These are phyloP conservation scores for Amaranthus cruentus DNA, from an alignment of 148 eudicot species.

Conservation along the genomic window DNA sequence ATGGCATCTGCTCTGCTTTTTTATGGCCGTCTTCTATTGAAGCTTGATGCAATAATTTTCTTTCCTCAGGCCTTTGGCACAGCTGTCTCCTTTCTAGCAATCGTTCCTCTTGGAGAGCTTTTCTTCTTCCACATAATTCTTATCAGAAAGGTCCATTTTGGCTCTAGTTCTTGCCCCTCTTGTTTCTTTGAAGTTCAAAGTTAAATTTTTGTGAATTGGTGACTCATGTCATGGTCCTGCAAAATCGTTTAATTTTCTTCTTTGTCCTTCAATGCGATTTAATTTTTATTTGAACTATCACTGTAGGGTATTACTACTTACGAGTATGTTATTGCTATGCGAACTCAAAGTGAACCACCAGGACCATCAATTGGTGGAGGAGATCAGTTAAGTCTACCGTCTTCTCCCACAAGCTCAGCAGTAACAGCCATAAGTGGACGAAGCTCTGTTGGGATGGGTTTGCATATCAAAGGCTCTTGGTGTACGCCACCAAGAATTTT, in stretches of 20 bases:
- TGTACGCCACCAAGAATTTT: conserved; percentile 96
- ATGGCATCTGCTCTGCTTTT: neutral
- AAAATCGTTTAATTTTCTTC: neutral
- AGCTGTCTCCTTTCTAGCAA: conserved; percentile 70
- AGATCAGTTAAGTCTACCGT: conserved; percentile 67
- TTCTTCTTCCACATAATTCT: conserved; percentile 93
- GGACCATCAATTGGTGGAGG: conserved; percentile 77
- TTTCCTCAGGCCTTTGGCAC: conserved; percentile 74
- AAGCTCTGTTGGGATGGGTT: conserved; percentile 76
- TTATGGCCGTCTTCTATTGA: neutral
- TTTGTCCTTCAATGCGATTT: neutral
- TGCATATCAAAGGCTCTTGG: conserved; percentile 88
- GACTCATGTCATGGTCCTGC: neutral
- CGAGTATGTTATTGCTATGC: conserved; percentile 91
- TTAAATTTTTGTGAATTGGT: neutral
- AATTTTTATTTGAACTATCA: neutral
- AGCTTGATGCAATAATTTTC: conserved; percentile 3
- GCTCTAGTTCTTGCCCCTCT: neutral
- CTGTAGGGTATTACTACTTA: conserved; percentile 89
- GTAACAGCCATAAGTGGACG: conserved; percentile 84
- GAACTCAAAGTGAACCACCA: conserved; percentile 84
- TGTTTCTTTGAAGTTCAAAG: neutral
- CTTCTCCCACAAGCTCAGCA: conserved; percentile 88
- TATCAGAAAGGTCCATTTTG: conserved; percentile 63
- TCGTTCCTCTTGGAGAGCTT: conserved; percentile 76